A percentile compares a stretch with the other conserved stretches of the same genome.
Conservation (phyloP, 768 basidiomycete species). For the Termitomyces sp. region DNA sequence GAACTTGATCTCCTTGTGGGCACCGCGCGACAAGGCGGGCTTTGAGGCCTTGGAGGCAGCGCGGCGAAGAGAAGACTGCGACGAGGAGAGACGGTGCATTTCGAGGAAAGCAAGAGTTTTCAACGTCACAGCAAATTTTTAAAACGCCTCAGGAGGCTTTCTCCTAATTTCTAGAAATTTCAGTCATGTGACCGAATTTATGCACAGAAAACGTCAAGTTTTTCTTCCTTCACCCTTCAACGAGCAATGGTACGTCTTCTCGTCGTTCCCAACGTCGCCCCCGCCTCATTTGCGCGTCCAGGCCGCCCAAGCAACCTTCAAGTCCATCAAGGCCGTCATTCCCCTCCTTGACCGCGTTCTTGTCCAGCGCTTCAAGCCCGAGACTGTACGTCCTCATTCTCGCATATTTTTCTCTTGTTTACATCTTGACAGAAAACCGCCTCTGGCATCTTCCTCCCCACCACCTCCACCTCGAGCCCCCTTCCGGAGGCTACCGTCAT, state of each 20-base stretch:
- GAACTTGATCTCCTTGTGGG: conserved; percentile 96
- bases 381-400: conserved; percentile 60
- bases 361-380: conserved; percentile 95
- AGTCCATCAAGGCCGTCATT: conserved; percentile 83
- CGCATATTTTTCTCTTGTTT: neutral
- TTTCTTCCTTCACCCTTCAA: conserved; percentile 2
- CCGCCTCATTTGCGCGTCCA: conserved; percentile 18
- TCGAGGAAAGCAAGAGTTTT: neutral
- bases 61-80: conserved; percentile 63
- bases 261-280: neutral
- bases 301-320: conserved; percentile 92
- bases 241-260: conserved; percentile 10
- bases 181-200: conserved; percentile 10
- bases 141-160: conserved; percentile 9
- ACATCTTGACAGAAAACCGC: conserved; percentile 81
- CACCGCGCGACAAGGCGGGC: conserved; percentile 56
- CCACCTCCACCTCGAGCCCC: conserved; percentile 75
- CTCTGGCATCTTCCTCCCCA: conserved; percentile 91
- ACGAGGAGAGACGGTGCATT: conserved; percentile 75
- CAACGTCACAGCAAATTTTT: conserved; percentile 9
- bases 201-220: conserved; percentile 11
- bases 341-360: conserved; percentile 95
- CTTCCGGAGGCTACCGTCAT: conserved; percentile 98
- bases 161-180: conserved; percentile 13
- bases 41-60: conserved; percentile 52